phyloP scores from a whole-genome alignment of 345 rosid species.

The Salix viminalis region DNA sequence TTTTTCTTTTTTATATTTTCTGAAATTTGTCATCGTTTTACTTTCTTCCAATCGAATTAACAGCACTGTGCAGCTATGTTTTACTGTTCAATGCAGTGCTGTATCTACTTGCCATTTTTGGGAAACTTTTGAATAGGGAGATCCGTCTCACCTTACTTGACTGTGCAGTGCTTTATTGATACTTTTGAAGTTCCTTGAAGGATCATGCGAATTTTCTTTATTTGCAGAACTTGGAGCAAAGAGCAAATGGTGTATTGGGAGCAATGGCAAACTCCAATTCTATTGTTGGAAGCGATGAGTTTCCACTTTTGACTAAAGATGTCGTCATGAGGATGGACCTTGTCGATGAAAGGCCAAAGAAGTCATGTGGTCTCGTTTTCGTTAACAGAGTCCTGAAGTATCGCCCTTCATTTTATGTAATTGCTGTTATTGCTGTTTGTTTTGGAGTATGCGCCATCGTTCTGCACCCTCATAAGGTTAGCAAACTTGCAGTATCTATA shows the following conservation, averaged over 20 bases:
- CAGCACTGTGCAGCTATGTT: background rate
- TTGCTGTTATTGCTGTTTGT: conserved; percentile 52
- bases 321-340: conserved; percentile 43
- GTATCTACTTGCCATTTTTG: background rate
- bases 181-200: background rate
- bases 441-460: conserved; percentile 61
- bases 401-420: conserved; percentile 41
- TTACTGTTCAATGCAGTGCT: background rate
- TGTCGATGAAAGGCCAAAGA: conserved; percentile 39
- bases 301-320: conserved; percentile 52
- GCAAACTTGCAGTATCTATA: conserved; percentile 63
- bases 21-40: background rate
- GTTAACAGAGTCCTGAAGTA: conserved; percentile 31
- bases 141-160: background rate
- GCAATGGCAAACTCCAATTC: conserved; percentile 14
- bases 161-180: background rate
- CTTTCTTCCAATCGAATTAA: background rate
- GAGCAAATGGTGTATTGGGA: conserved; percentile 22
- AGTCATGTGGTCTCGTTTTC: conserved; percentile 32
- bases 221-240: conserved; percentile 48
- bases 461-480: conserved; percentile 68
- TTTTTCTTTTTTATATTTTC: background rate
- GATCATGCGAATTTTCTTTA: conserved; percentile 1
- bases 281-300: conserved; percentile 28
- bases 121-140: background rate